Evolutionary conservation across 2,329 filamentous ascomycete species (phyloP), one percentile per base, ranked within the genome.

Genomic region (Aspergillus sp.): DNA sequence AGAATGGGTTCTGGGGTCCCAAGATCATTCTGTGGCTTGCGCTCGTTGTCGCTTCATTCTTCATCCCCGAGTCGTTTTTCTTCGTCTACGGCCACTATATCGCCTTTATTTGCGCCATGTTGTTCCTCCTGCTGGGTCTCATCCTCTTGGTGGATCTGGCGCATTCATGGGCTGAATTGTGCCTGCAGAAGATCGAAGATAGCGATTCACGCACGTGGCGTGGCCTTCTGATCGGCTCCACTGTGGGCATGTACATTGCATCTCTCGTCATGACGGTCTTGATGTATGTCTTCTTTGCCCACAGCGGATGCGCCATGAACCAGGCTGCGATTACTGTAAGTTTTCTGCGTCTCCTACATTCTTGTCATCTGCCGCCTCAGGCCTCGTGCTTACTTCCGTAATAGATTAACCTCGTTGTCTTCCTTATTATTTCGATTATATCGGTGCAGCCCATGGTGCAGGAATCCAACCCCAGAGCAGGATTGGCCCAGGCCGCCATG

Each of bases 1-100:
- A 99, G 74, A 99, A 99, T 79, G 95, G 94, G n/a, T 99, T 92
- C 78, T 99, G 95, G 95, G 95, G 93, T 1, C 95, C 95, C 49
- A 99, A 99, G 80, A 85, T 99, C 60, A 86, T 97, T 62, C 87
- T 88, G 55, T 99, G 95, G 95, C 74, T 97, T 53, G 87, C 84
- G 13, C 86, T 98, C 67, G 88, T 98, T 62, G 91, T 97, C 61
- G 75, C 96, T 60, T 96, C 93, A 25, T 99, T 98, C 82, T 87
- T 99, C 71, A 97, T 99, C 59, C 95, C 95, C 15, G 94, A 99
- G 73, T 83, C 82, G 28, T 98, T 99, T 83, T 98, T 97, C 80
- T 87, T 96, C 72, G 87, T 96, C 66, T 99, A 92, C 89, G 95
- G 95, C 65, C 96, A 96, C 76, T 98, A 97, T 74, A 87, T 98